Percentiles rank a stretch among this genome's conserved stretches.
These are phyloP conservation scores for Aphanocladium album DNA, from an alignment of 2,329 filamentous ascomycete genomes.

Conservation along the genomic window DNA sequence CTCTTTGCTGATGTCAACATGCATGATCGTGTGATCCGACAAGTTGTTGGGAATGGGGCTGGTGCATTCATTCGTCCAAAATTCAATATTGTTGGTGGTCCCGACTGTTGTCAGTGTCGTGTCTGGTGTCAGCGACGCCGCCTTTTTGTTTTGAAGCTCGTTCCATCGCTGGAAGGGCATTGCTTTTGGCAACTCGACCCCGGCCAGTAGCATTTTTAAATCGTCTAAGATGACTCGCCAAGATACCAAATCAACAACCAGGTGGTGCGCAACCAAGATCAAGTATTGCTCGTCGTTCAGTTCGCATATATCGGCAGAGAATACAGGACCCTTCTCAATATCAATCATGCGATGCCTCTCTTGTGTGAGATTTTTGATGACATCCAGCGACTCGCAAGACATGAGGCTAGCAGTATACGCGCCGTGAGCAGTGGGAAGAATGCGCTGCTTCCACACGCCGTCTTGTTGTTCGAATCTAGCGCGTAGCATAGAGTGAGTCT, in stretches of 20 bases:
- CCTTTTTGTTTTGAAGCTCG: neutral
- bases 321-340: slow-evolving; percentile 17
- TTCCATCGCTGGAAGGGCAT: slow-evolving; percentile 33
- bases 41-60: neutral
- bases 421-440: neutral
- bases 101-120: neutral
- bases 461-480: neutral
- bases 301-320: slow-evolving; percentile 19
- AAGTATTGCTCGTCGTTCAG: slow-evolving; percentile 12
- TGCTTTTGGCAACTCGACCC: slow-evolving; percentile 5
- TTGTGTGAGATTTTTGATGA: neutral
- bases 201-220: slow-evolving; percentile 13
- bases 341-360: slow-evolving; percentile 13
- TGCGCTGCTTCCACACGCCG: neutral
- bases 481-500: neutral
- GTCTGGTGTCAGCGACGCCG: neutral
- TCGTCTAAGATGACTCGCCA: slow-evolving; percentile 34
- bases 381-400: neutral
- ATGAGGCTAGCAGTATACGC: neutral
- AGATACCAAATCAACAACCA: slow-evolving; percentile 41
- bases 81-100: neutral
- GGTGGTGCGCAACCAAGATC: slow-evolving; percentile 16
- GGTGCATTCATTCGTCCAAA: neutral
- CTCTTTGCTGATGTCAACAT: neutral
- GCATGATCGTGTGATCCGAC: neutral